Conservation (phyloP, 1,284 basidiomycete genomes). For the Exobasidium rhododendri region DNA sequence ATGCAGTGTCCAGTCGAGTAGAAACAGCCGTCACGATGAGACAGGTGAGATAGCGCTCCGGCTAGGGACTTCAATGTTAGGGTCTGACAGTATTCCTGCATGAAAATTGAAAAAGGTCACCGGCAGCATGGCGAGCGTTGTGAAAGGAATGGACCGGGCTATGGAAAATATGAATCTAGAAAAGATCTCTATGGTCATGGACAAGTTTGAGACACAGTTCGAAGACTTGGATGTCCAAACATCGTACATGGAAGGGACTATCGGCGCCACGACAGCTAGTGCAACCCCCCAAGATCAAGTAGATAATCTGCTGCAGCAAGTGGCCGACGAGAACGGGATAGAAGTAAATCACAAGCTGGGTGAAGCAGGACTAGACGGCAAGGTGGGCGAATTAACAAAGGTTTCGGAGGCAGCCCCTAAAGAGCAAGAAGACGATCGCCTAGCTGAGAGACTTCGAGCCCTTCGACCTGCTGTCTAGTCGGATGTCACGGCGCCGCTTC, state of each 20-base stretch:
- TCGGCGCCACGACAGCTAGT: constrained; percentile 86
- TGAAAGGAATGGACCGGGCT: constrained; percentile 96
- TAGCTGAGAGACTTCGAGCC: constrained; percentile 64
- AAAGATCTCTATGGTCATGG: constrained; percentile 98
- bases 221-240: constrained; percentile 97
- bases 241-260: constrained; percentile 95
- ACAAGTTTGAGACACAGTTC: constrained; percentile 97
- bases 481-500: no score
- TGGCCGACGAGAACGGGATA: constrained; percentile 94
- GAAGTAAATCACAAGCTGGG: constrained; percentile 88
- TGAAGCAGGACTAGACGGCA: constrained; percentile 62
- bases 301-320: constrained; percentile 84
- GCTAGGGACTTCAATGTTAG: no score
- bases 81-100: no score
- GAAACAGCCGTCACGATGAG: constrained; percentile 99
- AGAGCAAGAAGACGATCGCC: constrained; percentile 70
- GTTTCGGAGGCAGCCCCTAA: constrained; percentile 59
- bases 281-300: constrained; percentile 97
- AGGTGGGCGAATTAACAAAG: constrained; percentile 39
- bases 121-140: constrained; percentile 91
- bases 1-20: constrained; percentile 91
- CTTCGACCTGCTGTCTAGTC: constrained; percentile 45
- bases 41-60: constrained; percentile 56
- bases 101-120: constrained; percentile 58
- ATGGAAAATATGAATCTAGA: constrained; percentile 99